Evolutionary conservation across 768 basidiomycete species (phyloP).

Genomic region (Cystobasidium ongulense): DNA sequence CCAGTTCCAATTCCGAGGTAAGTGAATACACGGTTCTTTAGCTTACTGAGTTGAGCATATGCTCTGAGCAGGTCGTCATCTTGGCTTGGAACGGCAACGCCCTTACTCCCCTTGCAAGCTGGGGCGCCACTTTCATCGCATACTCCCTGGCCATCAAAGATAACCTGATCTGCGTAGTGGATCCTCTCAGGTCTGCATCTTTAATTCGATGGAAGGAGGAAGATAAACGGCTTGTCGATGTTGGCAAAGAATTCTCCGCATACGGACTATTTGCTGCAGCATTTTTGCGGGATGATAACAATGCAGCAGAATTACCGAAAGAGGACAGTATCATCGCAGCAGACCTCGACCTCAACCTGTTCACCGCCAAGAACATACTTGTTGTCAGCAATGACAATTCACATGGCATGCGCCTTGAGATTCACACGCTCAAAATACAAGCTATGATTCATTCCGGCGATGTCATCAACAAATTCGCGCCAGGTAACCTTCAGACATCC

Average conservation of each 20-base stretch:
- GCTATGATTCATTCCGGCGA: slow-evolving; percentile 71
- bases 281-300: slow-evolving; percentile 47
- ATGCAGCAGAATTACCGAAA: not conserved
- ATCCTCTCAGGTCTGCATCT: slow-evolving; percentile 71
- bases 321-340: slow-evolving; percentile 58
- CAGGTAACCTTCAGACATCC: slow-evolving; percentile 24
- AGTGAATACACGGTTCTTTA: slow-evolving; percentile 42
- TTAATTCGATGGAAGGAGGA: slow-evolving; percentile 53
- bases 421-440: slow-evolving; percentile 53
- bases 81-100: not conserved
- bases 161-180: slow-evolving; percentile 57
- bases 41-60: not conserved
- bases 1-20: slow-evolving; percentile 69
- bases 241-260: slow-evolving; percentile 67
- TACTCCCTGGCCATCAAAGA: slow-evolving; percentile 55
- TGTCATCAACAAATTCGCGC: slow-evolving; percentile 60
- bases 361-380: slow-evolving; percentile 28
- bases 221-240: slow-evolving; percentile 48
- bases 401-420: slow-evolving; percentile 48
- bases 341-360: slow-evolving; percentile 54
- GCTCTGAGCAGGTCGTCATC: not conserved
- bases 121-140: slow-evolving; percentile 77
- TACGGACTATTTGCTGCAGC: slow-evolving; percentile 58
- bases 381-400: not conserved
- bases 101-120: slow-evolving; percentile 41